phyloP scores from a whole-genome alignment of 1,284 basidiomycete genomes.

The Leccinum pseudoinsigne region DNA sequence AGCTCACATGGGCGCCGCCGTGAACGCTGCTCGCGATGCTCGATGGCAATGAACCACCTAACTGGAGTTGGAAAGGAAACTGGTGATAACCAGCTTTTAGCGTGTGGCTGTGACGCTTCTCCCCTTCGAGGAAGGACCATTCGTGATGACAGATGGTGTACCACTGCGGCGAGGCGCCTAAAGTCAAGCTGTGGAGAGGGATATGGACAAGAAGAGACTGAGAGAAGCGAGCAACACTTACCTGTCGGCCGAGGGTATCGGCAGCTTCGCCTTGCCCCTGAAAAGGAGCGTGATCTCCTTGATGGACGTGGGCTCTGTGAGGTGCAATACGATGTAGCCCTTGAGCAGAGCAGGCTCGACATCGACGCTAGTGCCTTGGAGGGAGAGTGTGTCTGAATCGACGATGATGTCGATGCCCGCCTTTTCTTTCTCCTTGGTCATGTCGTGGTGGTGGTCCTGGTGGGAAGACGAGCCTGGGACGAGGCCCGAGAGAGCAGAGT shows the following conservation, averaged over 20 bases:
- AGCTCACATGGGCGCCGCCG: conserved; percentile 70
- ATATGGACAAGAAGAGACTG: conserved; percentile 16
- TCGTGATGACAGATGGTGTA: conserved; percentile 80
- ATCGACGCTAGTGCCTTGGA: conserved; percentile 82
- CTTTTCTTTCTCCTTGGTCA: conserved; percentile 47
- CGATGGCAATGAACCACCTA: conserved; percentile 84
- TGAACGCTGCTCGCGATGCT: conserved; percentile 59
- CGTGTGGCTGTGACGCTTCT: conserved; percentile 77
- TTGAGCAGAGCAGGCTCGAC: conserved; percentile 77
- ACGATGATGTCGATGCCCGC: conserved; percentile 74
- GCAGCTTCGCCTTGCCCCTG: conserved; percentile 79
- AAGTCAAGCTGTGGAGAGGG: conserved; percentile 35
- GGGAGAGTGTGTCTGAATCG: conserved; percentile 64
- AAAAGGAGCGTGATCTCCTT: conserved; percentile 86
- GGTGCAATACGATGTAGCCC: conserved; percentile 77
- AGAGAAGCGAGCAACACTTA: conserved; percentile 40
- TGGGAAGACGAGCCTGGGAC: conserved; percentile 26
- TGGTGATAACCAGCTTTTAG: conserved; percentile 87
- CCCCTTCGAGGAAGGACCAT: conserved; percentile 86
- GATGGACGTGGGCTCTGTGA: conserved; percentile 80
- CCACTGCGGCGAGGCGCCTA: conserved; percentile 50
- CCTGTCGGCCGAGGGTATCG: conserved; percentile 63
- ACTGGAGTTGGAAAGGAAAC: conserved; percentile 85
- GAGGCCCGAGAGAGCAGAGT: conserved; percentile 28
- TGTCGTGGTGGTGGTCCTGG: conserved; percentile 37